Base-by-base conservation (phyloP, 2,329 filamentous ascomycete genomes). In the Beauveria sp. region DNA sequence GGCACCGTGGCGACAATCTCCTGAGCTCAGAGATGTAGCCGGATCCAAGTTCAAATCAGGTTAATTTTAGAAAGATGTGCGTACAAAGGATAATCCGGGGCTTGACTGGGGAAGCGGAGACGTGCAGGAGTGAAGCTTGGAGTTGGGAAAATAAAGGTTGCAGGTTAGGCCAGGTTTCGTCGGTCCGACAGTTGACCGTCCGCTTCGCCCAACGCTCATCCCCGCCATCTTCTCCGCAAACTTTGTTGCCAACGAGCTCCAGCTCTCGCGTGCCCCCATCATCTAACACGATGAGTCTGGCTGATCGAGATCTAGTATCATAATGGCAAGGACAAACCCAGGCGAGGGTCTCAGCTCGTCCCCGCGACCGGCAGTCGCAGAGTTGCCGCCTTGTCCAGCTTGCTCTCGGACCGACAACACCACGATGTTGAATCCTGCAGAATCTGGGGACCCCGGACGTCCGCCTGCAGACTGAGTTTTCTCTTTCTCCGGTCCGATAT, bases 371-470 rank as follows among this genome's bases (percentile, higher is more conserved):
- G 49, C 28, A 18, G 26, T 24, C 22, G 22, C 38, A 34, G 18
- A 10, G 4, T 12, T 1, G 7, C 24, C n/a, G 1, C n/a, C n/a
- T n/a, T n/a, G n/a, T n/a, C n/a, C n/a, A n/a, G n/a, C 40, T 12
- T 3, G 16, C 20, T 38, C 22, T 60, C 58, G 58, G 58, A 47
- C 58, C 58, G 58, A 60, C 58, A 53, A 7, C 18, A 26, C 26
- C 30, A 28, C 34, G 3, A 34, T 20, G 26, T 43, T 59, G 58
- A 26, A 24, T 28, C 24, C 14, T 53, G 49, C 47, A 24, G 58
- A 60, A 53, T 53, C 40, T 24, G 50, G 49, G 49, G 14, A 38
- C 16, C 16, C 50, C 7, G 12, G 12, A 38, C 34, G 34, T 38
- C 34, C 34, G 14, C 1, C 34, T 38, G 34, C 34, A 45, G 46